Evolutionary conservation across 176 grass and related monocot genomes (phyloP).

Genomic region (Thalia dealbata): DNA sequence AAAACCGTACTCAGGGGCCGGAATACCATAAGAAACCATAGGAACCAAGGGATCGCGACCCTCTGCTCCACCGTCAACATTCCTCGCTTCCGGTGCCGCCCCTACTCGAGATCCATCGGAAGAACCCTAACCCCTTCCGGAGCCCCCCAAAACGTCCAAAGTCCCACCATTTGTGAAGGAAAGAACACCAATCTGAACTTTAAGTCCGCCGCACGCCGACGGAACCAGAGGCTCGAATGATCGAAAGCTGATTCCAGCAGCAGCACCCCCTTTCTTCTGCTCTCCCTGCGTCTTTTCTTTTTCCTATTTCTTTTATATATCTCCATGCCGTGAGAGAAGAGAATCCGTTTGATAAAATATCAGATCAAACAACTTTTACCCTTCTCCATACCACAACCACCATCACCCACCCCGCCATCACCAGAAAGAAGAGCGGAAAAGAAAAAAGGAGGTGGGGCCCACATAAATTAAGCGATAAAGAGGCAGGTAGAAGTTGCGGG

Average conservation of each 20-base stretch:
- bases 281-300: neutral
- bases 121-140: conserved; percentile 1
- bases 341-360: neutral
- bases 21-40: neutral
- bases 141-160: neutral
- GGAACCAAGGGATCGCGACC: neutral
- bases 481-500: neutral
- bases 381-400: neutral
- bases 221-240: neutral
- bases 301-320: neutral
- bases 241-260: neutral
- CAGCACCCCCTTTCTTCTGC: neutral
- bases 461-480: neutral
- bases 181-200: neutral
- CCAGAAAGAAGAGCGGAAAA: too few relatives aligned
- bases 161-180: neutral
- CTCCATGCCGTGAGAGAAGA: neutral
- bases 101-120: conserved; percentile 1
- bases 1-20: neutral
- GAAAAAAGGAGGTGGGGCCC: too few relatives aligned
- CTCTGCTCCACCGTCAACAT: neutral
- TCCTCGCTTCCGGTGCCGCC: neutral
- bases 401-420: neutral
- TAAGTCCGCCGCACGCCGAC: neutral
- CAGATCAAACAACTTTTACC: neutral